Evolutionary conservation across 2,329 filamentous ascomycete genomes (phyloP), one percentile per base, ranked within the genome.

Genomic region (Colletotrichum gloeosporioides): DNA sequence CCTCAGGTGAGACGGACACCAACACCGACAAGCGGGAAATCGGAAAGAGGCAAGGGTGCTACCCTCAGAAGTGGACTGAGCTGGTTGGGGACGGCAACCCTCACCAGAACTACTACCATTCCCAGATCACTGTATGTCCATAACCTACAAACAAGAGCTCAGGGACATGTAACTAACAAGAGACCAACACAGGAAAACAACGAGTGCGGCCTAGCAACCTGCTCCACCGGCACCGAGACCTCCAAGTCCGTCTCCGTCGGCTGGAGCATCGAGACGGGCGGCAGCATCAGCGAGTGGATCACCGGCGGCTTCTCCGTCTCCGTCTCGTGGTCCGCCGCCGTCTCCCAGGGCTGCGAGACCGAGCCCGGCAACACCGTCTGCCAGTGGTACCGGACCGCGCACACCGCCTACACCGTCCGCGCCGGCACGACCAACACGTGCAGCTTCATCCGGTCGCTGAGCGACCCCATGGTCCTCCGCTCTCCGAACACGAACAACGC

Each of bases 21-120:
- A 49, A 49, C 18, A 4, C 10, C n/a, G 10, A 22, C 10, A 49
- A 49, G 6, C n/a, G n/a, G 0, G 44, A 22, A 0, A 13, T 49
- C 6, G 10, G 5, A 7, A 49, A 53, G 44, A 53, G 44, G 3
- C 44, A 22, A 22, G 44, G 44, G 2, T 53, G 44, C n/a, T 53
- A 53, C 0, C 44, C 44, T 53, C 44, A 53, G 3, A 53, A 53
- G 2, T 53, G 44, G 44, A 53, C n/a, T 22, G 44, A 53, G n/a
- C 3, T 53, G n/a, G 44, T 53, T 53, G 44, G 44, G 0, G 44
- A 53, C 6, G 44, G 44, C n/a, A 53, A 53, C 44, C 44, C 44
- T 3, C 44, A 22, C n/a, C 44, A 53, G 6, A 53, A 53, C 44
- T 53, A 53, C 44, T 53, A 53, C 4, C 44, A 49, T 4, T 22